Base-by-base conservation (phyloP, 2,329 filamentous ascomycete species). In the Neospermospora avenae region DNA sequence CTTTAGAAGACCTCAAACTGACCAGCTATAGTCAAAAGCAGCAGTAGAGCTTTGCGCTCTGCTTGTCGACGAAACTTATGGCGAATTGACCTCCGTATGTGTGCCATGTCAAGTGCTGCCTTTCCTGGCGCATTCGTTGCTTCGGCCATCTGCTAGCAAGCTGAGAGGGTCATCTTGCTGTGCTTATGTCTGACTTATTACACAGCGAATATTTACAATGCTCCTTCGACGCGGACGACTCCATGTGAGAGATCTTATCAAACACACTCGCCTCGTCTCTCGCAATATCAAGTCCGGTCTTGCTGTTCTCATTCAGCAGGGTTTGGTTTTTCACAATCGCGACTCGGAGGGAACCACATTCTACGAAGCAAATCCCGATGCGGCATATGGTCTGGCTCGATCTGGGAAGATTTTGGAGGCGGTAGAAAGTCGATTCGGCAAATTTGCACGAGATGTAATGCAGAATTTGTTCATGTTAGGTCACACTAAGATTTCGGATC, bases 31-130 rank as follows among this genome's bases (percentile, higher is more conserved):
- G 85, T 85, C 84, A 63, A 86, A 91, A 79, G 84, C 89, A 74
- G 82, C 89, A 68, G 86, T 89, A 71, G 91, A 97, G 84, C 90
- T 98, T 72, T 96, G 91, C 80, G 84, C 88, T 78, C 86, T 96
- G 73, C 83, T 97, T 65, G 88, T 98, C 65, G 87, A 92, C 73
- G 92, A 97, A 74, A 82, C 90, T 61, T 93, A 95, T 75, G 95
- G 95, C 72, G 90, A 96, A 77, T 85, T 98, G 61, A 91, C 92
- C 64, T 91, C 91, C 73, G 93, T 97, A 89, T 71, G 88, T 79
- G 48, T 62, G 28, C 48, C 59, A 54, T 37, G 18, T 51, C 31
- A 10, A n/a, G 14, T 35, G n/a, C 48, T 22, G 48, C 3, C 31
- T 41, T 53, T 28, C 18, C 25, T 56, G 2, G 28, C 39, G 51